A percentile compares a stretch with the other conserved stretches of the same genome.
phyloP scores from a whole-genome alignment of 805 yeast species.

The Debaryomyces maramus region DNA sequence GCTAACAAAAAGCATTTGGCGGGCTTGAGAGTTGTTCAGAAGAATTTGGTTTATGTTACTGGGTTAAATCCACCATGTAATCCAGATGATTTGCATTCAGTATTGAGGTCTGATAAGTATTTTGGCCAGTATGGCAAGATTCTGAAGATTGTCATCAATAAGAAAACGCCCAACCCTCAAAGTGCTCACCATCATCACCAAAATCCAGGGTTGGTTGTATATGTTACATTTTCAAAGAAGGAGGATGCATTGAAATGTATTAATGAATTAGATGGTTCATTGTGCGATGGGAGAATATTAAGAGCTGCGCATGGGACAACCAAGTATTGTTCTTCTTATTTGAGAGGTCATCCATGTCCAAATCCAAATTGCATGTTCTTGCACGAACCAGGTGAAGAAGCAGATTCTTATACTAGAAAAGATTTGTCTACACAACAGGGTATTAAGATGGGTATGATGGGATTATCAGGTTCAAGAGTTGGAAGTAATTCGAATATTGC shows the following conservation, averaged over 20 bases:
- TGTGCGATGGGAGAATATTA: conserved; percentile 85
- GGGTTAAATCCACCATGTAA: conserved; percentile 87
- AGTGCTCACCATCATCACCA: conserved; percentile 39
- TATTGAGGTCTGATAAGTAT: conserved; percentile 84
- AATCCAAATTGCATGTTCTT: conserved; percentile 98
- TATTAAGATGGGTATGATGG: conserved; percentile 54
- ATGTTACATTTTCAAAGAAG: conserved; percentile 87
- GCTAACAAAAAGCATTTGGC: conserved; percentile 85
- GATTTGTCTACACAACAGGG: conserved; percentile 78
- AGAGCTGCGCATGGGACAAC: conserved; percentile 99
- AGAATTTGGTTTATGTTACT: conserved; percentile 92
- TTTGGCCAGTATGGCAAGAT: conserved; percentile 99
- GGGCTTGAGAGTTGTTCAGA: conserved; percentile 97
- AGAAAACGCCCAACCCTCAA: conserved; percentile 55
- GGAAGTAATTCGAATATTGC: conserved; percentile 19
- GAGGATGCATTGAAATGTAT: conserved; percentile 96
- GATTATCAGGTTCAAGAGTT: conserved; percentile 20
- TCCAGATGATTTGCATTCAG: conserved; percentile 78
- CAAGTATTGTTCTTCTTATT: conserved; percentile 93
- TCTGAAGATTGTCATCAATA: conserved; percentile 88
- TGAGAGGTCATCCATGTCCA: conserved; percentile 94
- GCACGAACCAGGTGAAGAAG: conserved; percentile 99
- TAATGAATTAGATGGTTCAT: conserved; percentile 86
- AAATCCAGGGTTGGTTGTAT: conserved; percentile 86
- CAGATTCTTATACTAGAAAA: conserved; percentile 91